Conservation (phyloP, 2,329 filamentous ascomycete species). For the Colletotrichum camelliae region DNA sequence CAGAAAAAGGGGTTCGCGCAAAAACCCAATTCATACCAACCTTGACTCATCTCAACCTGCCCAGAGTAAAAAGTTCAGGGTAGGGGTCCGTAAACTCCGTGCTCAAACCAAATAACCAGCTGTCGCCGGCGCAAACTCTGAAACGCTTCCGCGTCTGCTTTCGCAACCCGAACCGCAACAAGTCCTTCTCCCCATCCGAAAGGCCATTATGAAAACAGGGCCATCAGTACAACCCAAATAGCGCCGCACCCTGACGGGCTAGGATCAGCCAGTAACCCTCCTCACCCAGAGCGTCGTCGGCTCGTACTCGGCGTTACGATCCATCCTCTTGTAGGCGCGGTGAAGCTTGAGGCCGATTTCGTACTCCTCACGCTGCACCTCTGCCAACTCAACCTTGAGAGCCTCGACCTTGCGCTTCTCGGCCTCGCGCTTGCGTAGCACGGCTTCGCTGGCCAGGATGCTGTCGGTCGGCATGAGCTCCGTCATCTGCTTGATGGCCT, state of each 20-base stretch:
- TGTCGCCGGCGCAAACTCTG: conserved; percentile 6
- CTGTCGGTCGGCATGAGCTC: conserved; percentile 77
- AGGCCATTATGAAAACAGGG: neutral
- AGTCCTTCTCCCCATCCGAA: neutral
- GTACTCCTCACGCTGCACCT: conserved; percentile 78
- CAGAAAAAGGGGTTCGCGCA: neutral
- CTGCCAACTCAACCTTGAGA: conserved; percentile 70
- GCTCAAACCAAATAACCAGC: neutral
- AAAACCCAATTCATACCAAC: neutral
- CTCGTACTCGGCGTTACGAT: conserved; percentile 69
- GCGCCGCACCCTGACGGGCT: neutral
- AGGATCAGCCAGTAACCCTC: conserved; percentile 66
- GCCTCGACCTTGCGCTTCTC: conserved; percentile 71
- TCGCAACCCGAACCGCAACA: neutral
- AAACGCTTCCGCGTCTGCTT: conserved; percentile 5
- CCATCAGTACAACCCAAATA: neutral
- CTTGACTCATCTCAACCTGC: neutral
- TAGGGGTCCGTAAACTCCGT: neutral
- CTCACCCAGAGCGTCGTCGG: conserved; percentile 79
- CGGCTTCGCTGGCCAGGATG: conserved; percentile 70
- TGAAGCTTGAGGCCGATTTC: conserved; percentile 79
- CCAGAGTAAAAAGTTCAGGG: neutral
- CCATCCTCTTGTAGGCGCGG: conserved; percentile 75
- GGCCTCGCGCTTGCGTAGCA: conserved; percentile 58
- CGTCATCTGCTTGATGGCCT: conserved; percentile 77